Evolutionary conservation across 306 rosid species (phyloP), one percentile per base, ranked within the genome.

Genomic region (Fagus sylvatica): DNA sequence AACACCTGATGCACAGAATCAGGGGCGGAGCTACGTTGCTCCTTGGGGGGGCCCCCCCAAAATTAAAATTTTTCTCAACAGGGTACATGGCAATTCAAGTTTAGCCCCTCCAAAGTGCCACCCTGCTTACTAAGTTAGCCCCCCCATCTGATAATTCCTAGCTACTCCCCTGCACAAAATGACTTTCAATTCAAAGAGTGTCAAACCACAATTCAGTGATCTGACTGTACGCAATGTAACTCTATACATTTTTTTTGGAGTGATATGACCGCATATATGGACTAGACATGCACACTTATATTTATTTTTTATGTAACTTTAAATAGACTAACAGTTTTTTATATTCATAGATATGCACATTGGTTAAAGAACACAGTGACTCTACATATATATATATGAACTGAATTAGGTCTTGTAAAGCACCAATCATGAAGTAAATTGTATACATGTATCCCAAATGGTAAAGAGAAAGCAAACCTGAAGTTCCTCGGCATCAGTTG

Each of bases 401-500:
- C 10, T 57, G 33, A 57, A 9, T 36, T 62, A 9, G n/a, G 11
- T 65, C 37, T 37, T 37, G 2, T 4, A 43, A 1, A 17, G 53
- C 48, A 69, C 13, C 54, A 39, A 22, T 6, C n/a, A 22, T 7
- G 30, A 71, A 49, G 32, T 65, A 37, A 57, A 65, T 39, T 39
- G 37, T 32, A 72, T 13, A 30, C 32, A 41, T 51, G 71, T 39
- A 49, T n/a, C 16, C 40, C 66, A 73, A 69, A 65, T 5, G 74
- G 51, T 42, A 78, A 22, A 80, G 59, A 74, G 28, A 66, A 70
- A 70, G 10, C 76, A 53, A 85, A 82, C 97, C 94, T 91, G 93
- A 82, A 93, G 99, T 59, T 93, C 74, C 87, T 95, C 94, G 17
- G 91, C 86, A 87, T 95, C 99, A 59, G 99, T 93, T 60, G 98